phyloP scores from a whole-genome alignment of 78 protist genomes.

The Speleostelium caveatum region DNA sequence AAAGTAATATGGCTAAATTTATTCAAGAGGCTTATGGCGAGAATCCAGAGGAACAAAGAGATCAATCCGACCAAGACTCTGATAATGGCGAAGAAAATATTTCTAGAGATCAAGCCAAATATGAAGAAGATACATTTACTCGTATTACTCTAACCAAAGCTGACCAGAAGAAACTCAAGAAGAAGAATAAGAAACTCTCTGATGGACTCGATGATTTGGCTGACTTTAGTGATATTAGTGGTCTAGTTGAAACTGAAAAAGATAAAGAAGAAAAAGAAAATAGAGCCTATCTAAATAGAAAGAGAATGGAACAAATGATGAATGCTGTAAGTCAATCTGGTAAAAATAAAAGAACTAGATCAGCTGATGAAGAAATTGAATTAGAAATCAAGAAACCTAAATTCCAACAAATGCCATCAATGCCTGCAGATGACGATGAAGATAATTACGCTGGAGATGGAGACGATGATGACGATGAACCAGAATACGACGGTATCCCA shows the following conservation, averaged over 20 bases:
- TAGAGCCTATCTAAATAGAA: constrained; percentile 19
- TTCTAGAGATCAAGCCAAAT: constrained; percentile 9
- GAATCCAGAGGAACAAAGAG: constrained; percentile 39
- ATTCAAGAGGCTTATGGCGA: constrained; percentile 48
- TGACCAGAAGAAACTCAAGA: constrained; percentile 25
- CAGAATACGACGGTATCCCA: constrained; percentile 53
- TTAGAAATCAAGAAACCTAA: not conserved
- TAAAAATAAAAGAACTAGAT: not conserved
- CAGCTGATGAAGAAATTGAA: constrained; percentile 1
- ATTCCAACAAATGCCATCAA: constrained; percentile 1
- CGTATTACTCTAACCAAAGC: constrained; percentile 39
- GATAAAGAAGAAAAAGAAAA: constrained; percentile 34
- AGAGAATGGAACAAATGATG: constrained; percentile 52
- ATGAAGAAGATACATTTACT: constrained; percentile 41
- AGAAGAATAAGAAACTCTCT: constrained; percentile 14
- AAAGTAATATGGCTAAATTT: constrained; percentile 13
- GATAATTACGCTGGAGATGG: constrained; percentile 5
- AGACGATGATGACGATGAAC: constrained; percentile 19
- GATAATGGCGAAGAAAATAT: constrained; percentile 11
- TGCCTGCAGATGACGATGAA: constrained; percentile 3
- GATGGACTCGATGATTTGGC: constrained; percentile 54
- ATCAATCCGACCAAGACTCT: constrained; percentile 4
- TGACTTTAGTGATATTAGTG: constrained; percentile 44
- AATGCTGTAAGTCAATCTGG: not conserved
- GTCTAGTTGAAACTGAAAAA: constrained; percentile 20